phyloP scores from a whole-genome alignment of 2,329 filamentous ascomycete species.

The Ascochyta rabiei region DNA sequence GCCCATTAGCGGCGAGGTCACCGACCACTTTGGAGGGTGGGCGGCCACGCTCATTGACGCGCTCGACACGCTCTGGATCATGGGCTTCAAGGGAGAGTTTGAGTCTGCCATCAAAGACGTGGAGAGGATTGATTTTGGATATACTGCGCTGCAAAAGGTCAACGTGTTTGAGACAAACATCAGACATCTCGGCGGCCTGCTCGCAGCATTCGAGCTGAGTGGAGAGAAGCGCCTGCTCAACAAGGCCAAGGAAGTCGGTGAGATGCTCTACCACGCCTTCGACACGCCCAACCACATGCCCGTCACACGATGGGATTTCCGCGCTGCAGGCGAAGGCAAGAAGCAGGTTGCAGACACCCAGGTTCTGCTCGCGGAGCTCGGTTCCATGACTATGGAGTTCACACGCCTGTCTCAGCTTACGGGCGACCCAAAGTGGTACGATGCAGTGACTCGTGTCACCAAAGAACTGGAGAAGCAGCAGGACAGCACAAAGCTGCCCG shows the following conservation, averaged over 20 bases:
- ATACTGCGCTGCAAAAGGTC: constrained; percentile 46
- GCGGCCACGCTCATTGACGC: constrained; percentile 55
- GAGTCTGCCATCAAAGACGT: constrained; percentile 52
- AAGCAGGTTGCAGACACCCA: constrained; percentile 49
- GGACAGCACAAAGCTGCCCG: constrained; percentile 51
- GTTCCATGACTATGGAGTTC: constrained; percentile 56
- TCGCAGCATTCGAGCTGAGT: constrained; percentile 87
- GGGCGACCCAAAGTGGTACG: constrained; percentile 54
- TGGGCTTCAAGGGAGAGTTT: constrained; percentile 56
- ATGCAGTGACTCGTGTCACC: constrained; percentile 54
- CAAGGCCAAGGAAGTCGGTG: constrained; percentile 79
- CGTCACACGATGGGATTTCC: constrained; percentile 53
- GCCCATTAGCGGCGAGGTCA: constrained; percentile 50
- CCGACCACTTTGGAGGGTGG: constrained; percentile 56
- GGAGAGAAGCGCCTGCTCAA: constrained; percentile 73
- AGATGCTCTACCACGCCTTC: constrained; percentile 81
- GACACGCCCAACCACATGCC: constrained; percentile 96
- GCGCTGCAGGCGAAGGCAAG: constrained; percentile 45
- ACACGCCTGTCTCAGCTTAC: constrained; percentile 55
- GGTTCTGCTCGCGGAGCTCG: constrained; percentile 55
- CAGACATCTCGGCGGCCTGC: constrained; percentile 83
- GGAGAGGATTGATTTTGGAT: constrained; percentile 52
- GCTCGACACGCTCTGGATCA: constrained; percentile 56
- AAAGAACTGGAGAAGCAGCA: constrained; percentile 51
- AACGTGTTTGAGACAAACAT: constrained; percentile 63